Evolutionary conservation across 2,329 filamentous ascomycete genomes (phyloP).

Genomic region (Cordyceps pruinosa): DNA sequence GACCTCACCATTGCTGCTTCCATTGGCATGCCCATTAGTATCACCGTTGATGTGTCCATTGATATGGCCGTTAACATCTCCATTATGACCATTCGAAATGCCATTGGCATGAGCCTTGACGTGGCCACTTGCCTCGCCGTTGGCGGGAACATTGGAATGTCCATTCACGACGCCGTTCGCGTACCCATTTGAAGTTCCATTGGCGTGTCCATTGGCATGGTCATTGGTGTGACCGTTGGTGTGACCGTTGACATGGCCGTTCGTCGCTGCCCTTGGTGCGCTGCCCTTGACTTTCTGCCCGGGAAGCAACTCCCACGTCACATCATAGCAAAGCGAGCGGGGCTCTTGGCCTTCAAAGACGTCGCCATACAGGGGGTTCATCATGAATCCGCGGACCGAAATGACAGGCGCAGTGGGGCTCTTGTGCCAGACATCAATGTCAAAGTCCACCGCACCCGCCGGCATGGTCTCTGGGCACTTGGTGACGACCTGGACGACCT

Average conservation of each 20-base stretch:
- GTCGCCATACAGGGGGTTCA: constrained; percentile 36
- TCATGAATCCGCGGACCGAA: constrained; percentile 29
- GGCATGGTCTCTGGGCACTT: constrained; percentile 18
- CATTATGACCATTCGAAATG: no score
- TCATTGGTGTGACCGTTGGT: neutral
- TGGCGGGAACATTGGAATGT: neutral
- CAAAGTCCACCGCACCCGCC: constrained; percentile 26
- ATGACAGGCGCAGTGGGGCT: constrained; percentile 24
- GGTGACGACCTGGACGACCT: constrained; percentile 23
- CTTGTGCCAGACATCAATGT: constrained; percentile 26
- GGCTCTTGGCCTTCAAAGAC: constrained; percentile 15
- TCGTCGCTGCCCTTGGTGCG: neutral
- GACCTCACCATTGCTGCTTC: neutral
- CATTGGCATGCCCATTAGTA: constrained; percentile 11
- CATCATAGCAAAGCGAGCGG: constrained; percentile 35
- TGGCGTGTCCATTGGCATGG: constrained; percentile 5
- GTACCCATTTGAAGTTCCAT: neutral
- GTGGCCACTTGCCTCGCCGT: neutral
- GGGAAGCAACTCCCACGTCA: constrained; percentile 36
- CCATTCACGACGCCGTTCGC: neutral
- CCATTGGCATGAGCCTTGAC: neutral
- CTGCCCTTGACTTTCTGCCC: neutral
- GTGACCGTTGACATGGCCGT: constrained; percentile 10
- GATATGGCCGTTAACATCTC: neutral
- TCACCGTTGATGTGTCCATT: neutral